These are phyloP conservation scores for Coccomyxa subellipsoidea DNA, from an alignment of 163 green algal genomes.

Conservation along the genomic window DNA sequence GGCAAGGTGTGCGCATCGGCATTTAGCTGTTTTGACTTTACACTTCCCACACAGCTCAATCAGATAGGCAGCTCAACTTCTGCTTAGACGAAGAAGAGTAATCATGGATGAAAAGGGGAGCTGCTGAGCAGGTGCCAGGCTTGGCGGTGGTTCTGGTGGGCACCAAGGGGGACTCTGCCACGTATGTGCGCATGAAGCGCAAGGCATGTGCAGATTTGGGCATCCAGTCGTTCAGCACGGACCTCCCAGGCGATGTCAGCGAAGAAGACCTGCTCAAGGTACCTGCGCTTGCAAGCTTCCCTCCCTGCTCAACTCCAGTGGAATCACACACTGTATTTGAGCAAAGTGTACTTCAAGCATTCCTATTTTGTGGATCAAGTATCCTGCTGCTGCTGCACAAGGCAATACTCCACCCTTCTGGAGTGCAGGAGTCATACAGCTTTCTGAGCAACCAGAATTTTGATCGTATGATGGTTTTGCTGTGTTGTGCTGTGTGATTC, in stretches of 20 bases:
- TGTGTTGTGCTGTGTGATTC: too few relatives aligned
- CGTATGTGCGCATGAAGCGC: slow-evolving; percentile 91
- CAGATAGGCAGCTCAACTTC: too few relatives aligned
- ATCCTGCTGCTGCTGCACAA: too few relatives aligned
- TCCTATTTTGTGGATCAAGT: too few relatives aligned
- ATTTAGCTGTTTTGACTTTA: not conserved
- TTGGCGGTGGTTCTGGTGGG: slow-evolving; percentile 93
- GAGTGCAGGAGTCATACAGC: too few relatives aligned
- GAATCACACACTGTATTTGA: too few relatives aligned
- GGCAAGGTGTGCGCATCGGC: slow-evolving; percentile 45
- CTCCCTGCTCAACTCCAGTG: too few relatives aligned
- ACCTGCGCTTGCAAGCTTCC: too few relatives aligned
- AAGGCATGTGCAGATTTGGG: slow-evolving; percentile 85
- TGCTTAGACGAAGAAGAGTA: not conserved
- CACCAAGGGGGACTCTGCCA: slow-evolving; percentile 84
- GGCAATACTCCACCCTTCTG: too few relatives aligned
- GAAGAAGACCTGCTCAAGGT: slow-evolving; percentile 75
- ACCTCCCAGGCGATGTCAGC: slow-evolving; percentile 71
- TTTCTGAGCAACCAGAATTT: too few relatives aligned
- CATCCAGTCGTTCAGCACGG: slow-evolving; percentile 75
- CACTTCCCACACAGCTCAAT: not conserved
- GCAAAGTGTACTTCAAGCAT: too few relatives aligned
- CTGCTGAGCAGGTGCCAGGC: slow-evolving; percentile 60
- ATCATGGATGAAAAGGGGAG: not conserved
- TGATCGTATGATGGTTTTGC: too few relatives aligned